Conservation (phyloP, 768 basidiomycete species). For the Pulveroboletus ravenelii region DNA sequence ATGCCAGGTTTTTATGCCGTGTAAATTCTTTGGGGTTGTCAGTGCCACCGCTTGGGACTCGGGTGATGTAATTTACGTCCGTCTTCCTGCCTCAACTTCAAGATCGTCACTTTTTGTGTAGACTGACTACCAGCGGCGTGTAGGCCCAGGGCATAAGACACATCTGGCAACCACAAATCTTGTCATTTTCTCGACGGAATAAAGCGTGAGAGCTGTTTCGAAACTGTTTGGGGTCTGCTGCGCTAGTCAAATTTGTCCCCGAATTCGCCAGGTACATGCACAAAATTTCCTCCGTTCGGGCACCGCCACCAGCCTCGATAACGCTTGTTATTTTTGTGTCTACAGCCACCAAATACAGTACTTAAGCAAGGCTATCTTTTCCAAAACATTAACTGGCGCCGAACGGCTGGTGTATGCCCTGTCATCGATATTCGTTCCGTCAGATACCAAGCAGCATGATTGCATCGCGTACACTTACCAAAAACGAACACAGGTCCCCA, state of each 20-base stretch:
- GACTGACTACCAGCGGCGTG: not conserved
- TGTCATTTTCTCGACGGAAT: not conserved
- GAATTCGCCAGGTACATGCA: not conserved
- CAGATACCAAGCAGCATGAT: not conserved
- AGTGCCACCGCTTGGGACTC: constrained; percentile 11
- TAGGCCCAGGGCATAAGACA: not conserved
- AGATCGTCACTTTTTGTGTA: not conserved
- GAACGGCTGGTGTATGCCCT: constrained; percentile 38
- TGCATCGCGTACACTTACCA: constrained; percentile 31
- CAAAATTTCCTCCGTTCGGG: not conserved
- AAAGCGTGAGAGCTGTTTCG: not conserved
- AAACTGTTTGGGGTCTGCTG: constrained; percentile 17
- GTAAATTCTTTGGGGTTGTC: constrained; percentile 35
- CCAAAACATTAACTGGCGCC: constrained; percentile 38
- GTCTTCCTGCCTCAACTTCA: not conserved
- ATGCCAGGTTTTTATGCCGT: constrained; percentile 19
- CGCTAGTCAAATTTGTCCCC: not conserved
- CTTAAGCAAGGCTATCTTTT: constrained; percentile 1
- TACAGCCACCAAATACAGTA: too few species aligned
- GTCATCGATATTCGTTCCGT: not conserved
- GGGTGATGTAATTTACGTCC: not conserved
- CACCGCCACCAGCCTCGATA: too few species aligned
- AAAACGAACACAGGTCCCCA: constrained; percentile 60
- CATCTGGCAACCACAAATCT: not conserved
- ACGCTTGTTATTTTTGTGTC: too few species aligned